phyloP scores from a whole-genome alignment of 495 filamentous ascomycete species.

The Lophiotrema nucula region DNA sequence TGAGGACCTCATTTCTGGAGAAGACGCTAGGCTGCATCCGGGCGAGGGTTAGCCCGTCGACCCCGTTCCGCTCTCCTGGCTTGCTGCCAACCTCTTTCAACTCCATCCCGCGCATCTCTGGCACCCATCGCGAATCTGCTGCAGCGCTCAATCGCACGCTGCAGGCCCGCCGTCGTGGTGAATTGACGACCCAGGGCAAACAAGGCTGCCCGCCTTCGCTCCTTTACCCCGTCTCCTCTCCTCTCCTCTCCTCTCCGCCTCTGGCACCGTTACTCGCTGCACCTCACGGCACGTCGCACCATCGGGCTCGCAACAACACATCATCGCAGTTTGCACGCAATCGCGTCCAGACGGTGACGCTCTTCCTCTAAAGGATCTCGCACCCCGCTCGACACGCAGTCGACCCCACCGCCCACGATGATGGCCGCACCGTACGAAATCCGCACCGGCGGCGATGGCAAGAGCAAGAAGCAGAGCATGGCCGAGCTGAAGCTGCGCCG shows the following conservation, averaged over 20 bases:
- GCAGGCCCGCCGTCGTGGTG: slow-evolving; percentile 8
- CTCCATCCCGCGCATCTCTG: neutral
- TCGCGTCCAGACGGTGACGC: neutral
- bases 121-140: neutral
- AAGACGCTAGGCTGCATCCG: neutral
- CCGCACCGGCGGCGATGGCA: slow-evolving; percentile 52
- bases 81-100: neutral
- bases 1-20: neutral
- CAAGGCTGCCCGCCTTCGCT: slow-evolving; percentile 32
- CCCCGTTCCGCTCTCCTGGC: slow-evolving; percentile 1
- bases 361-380: too few species aligned
- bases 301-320: slow-evolving; percentile 20
- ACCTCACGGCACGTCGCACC: slow-evolving; percentile 33
- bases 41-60: too few species aligned
- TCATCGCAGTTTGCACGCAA: slow-evolving; percentile 7
- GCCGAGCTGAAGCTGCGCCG: slow-evolving; percentile 95
- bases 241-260: slow-evolving; percentile 36
- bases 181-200: slow-evolving; percentile 1
- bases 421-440: slow-evolving; percentile 46
- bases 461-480: slow-evolving; percentile 99
- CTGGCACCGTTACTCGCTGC: slow-evolving; percentile 17
- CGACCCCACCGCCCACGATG: slow-evolving; percentile 25
- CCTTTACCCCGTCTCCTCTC: slow-evolving; percentile 35
- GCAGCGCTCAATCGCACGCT: neutral
- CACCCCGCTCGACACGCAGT: neutral